Evolutionary conservation across 23 red algal species (phyloP).

Genomic region (Gracilaria domingensis): DNA sequence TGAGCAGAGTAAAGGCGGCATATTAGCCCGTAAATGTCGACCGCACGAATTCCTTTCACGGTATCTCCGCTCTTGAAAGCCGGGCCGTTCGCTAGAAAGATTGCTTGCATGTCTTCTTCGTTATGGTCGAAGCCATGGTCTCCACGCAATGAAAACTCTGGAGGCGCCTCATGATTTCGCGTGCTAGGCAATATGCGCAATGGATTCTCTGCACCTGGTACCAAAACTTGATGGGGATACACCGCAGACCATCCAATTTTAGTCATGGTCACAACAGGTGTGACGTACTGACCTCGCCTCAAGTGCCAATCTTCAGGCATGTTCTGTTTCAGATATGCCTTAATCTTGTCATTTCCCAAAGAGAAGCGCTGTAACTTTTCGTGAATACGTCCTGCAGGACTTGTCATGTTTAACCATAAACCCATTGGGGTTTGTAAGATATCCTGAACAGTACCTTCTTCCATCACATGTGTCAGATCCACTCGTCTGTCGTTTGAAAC

Average conservation of each 20-base stretch:
- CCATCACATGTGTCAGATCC: slow-evolving; percentile 42
- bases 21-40: slow-evolving; percentile 71
- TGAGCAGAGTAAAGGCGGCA: slow-evolving; percentile 43
- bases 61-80: slow-evolving; percentile 56
- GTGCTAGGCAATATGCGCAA: slow-evolving; percentile 17
- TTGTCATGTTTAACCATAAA: slow-evolving; percentile 45
- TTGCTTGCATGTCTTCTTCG: slow-evolving; percentile 74
- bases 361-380: slow-evolving; percentile 19
- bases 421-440: slow-evolving; percentile 52
- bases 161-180: slow-evolving; percentile 16
- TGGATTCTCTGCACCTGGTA: slow-evolving; percentile 36
- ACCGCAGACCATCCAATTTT: slow-evolving; percentile 48
- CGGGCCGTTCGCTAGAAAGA: slow-evolving; percentile 76
- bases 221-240: slow-evolving; percentile 66
- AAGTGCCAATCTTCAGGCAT: slow-evolving; percentile 71
- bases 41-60: slow-evolving; percentile 33
- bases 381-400: slow-evolving; percentile 28
- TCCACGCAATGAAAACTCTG: background rate
- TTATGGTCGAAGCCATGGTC: slow-evolving; percentile 80
- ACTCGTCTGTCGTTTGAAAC: slow-evolving; percentile 40
- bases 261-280: slow-evolving; percentile 60
- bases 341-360: slow-evolving; percentile 14
- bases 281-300: slow-evolving; percentile 30
- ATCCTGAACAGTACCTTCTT: slow-evolving; percentile 51
- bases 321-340: slow-evolving; percentile 40